Evolutionary conservation across 2,329 filamentous ascomycete species (phyloP), one percentile per base, ranked within the genome.

Genomic region (Alternaria rosae): DNA sequence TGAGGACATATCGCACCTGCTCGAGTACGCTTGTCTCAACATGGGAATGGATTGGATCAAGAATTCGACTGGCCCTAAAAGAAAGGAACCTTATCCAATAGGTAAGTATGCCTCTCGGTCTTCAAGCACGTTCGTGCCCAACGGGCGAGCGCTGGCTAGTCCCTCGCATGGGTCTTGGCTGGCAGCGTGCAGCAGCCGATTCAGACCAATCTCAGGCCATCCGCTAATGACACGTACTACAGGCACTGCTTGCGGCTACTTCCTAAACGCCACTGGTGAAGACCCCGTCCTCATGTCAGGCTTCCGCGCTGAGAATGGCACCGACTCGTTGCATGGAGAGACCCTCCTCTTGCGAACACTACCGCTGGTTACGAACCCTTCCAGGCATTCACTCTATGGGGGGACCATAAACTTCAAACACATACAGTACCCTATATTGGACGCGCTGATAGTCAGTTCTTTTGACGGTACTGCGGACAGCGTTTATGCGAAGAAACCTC

Each of bases 241-340:
- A 57, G 64, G 57, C 1, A 68, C 59, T 15, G 57, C 59, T 4
- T 77, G 74, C 32, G 74, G 74, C 1, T 73, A 70, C 21, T 75
- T 72, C 15, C 15, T 75, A 12, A 76, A 73, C 26, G 50, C 61
- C 1, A 70, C 69, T 3, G 68, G 70, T 11, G 21, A 45, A 3
- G 5, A 35, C 0, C 70, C 69, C 0, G 45, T 64, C 0, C 51
- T 75, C 1, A 69, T 75, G 69, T 69, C 70, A 0, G 71, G 69
- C 0, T 75, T 67, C 20, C 51, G 55, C 12, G 13, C 59, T 0
- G 5, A 59, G 4, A 56, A 51, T 30, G 44, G 12, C 15, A 23
- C 38, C 1, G n/a, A 60, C 6, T 25, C 58, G 4, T 23, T 9
- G 20, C 26, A 35, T 1, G 63, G 62, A 15, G 67, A 72, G 13